Evolutionary conservation across 2,329 filamentous ascomycete species (phyloP), one percentile per base, ranked within the genome.

Genomic region (Emmonsiellopsis sp.): DNA sequence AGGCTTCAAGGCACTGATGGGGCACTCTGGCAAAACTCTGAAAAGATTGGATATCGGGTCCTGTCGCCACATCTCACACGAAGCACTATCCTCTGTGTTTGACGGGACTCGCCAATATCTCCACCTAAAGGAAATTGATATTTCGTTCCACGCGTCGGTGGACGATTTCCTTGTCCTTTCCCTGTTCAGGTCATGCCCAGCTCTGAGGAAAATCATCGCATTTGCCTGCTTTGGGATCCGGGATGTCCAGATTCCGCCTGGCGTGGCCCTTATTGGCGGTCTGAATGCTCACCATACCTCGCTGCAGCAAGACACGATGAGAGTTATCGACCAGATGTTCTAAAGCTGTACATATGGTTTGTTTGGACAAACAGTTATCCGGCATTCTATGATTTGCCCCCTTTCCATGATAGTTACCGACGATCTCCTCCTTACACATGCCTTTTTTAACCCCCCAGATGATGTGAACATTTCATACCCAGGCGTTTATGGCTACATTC

Each of bases 1-100:
- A 5, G 90, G 87, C 0, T 92, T 97, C 71, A 74, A 78, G 58
- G 87, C 88, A 0, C 71, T 96, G 43, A 95, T 96, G 88, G 72
- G 74, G 0, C 92, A 96, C 65, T 95, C 90, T 0, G 87, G 88
- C 3, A 65, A 71, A 1, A 75, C 71, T 9, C 70, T 97, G 2
- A 76, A 77, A 55, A 74, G 79, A 42, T 74, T 97, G 36, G 87
- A 94, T 63, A 75, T 96, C n/a, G 81, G 88, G 11, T 87, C 86
- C 0, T 95, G 89, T 64, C 85, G 92, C 2, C 86, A 95, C 66
- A 91, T 97, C 57, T 79, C 82, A 1, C 76, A 79, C 36, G 72
- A 79, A 13, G 83, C 87, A 0, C 90, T 95, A 55, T 82, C 88
- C 57, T 78, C 84, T 8, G 84, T 86, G 0, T 96, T 97, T 62